Conservation (phyloP, 2,329 filamentous ascomycete genomes). For the Cercospora nicotianae region DNA sequence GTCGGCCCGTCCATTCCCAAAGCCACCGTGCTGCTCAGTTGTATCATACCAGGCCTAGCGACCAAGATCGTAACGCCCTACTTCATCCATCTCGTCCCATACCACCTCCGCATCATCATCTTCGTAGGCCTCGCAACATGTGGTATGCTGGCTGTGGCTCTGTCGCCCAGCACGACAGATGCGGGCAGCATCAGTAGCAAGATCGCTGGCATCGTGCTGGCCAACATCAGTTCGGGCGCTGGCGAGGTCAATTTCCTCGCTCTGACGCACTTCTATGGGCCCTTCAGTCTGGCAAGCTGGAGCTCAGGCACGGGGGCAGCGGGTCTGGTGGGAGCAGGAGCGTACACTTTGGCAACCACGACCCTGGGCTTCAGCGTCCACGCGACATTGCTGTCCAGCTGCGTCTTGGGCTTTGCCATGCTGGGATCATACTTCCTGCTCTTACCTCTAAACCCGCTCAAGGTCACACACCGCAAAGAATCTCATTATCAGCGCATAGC, state of each 20-base stretch:
- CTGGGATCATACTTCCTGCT: constrained; percentile 81
- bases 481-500: constrained; percentile 57
- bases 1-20: constrained; percentile 86
- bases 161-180: constrained; percentile 60
- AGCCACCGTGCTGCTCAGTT: constrained; percentile 86
- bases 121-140: constrained; percentile 74
- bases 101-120: constrained; percentile 69
- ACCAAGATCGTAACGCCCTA: constrained; percentile 73
- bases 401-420: constrained; percentile 79
- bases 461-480: constrained; percentile 46
- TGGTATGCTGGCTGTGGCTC: constrained; percentile 86
- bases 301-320: constrained; percentile 74
- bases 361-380: constrained; percentile 73
- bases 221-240: constrained; percentile 79
- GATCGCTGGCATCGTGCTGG: constrained; percentile 78
- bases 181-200: constrained; percentile 66
- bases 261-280: constrained; percentile 89
- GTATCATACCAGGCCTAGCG: constrained; percentile 85
- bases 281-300: constrained; percentile 85
- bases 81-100: constrained; percentile 86
- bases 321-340: constrained; percentile 72
- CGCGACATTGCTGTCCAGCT: constrained; percentile 72
- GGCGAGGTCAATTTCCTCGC: constrained; percentile 91
- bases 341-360: constrained; percentile 84
- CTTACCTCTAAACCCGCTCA: constrained; percentile 68